Conservation (phyloP, 345 rosid genomes). For the Gossypium mustelinum region DNA sequence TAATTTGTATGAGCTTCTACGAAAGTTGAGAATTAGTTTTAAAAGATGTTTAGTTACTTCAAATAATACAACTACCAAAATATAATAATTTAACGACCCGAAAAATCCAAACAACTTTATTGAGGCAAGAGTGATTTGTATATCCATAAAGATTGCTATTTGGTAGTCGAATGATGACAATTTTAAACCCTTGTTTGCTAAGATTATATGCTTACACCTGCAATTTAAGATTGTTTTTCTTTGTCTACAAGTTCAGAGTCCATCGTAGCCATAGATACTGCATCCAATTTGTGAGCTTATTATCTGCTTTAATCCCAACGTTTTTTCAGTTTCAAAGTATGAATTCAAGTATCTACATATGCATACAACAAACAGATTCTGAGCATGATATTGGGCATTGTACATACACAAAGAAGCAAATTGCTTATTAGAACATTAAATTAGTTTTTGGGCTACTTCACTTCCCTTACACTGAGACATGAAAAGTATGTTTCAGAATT, state of each 20-base stretch:
- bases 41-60: no score
- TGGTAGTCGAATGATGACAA: no score
- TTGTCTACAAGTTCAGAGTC: background rate
- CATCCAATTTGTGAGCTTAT: no score
- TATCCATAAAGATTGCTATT: no score
- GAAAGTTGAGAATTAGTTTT: no score
- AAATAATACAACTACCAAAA: no score
- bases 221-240: background rate
- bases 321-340: background rate
- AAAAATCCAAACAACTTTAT: no score
- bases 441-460: slow-evolving; percentile 12
- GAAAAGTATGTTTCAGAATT: slow-evolving; percentile 13
- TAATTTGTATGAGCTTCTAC: no score
- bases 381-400: background rate
- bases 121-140: no score
- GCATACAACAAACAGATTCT: no score
- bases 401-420: background rate
- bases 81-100: no score
- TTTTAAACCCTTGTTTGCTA: no score
- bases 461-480: slow-evolving; percentile 5
- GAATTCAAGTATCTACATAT: background rate
- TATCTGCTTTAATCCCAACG: background rate
- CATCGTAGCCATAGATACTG: background rate
- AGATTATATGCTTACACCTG: background rate
- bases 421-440: background rate